phyloP scores from a whole-genome alignment of 352 stramenopile species.

The Elongisporangium senticosum region DNA sequence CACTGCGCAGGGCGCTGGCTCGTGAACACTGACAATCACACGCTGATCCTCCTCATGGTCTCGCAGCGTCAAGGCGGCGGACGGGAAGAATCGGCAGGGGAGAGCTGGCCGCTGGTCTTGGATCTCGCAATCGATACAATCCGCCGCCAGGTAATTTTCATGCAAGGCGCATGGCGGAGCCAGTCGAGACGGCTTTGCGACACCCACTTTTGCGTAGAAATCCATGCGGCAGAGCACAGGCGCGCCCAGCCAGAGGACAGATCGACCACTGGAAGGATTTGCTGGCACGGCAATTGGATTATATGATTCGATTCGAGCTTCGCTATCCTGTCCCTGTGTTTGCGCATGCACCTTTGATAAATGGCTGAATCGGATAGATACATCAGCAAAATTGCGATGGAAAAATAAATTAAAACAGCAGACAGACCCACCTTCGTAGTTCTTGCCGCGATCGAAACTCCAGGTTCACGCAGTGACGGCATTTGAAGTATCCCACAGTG shows the following conservation, averaged over 20 bases:
- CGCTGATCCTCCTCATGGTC: not conserved
- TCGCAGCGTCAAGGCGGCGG: not conserved
- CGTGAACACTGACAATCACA: constrained; percentile 13
- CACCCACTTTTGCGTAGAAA: constrained; percentile 27
- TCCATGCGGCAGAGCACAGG: constrained; percentile 25
- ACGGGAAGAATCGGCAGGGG: constrained; percentile 21
- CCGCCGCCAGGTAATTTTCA: not conserved
- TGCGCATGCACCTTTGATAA: constrained; percentile 10
- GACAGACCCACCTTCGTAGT: constrained; percentile 17
- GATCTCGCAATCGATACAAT: constrained; percentile 21
- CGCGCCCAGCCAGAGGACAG: constrained; percentile 39
- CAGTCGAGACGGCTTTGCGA: constrained; percentile 5
- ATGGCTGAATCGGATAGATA: constrained; percentile 11
- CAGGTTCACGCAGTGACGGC: constrained; percentile 24
- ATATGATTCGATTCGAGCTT: constrained; percentile 1
- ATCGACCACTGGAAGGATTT: not conserved
- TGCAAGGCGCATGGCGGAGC: constrained; percentile 16
- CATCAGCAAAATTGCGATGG: not conserved
- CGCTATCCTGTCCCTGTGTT: constrained; percentile 1
- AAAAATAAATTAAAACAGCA: not conserved
- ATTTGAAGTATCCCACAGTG: constrained; percentile 49
- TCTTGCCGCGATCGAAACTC: constrained; percentile 44
- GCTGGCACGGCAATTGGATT: too few species aligned
- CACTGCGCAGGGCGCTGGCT: not conserved
- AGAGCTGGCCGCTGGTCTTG: constrained; percentile 15